Evolutionary conservation across 495 filamentous ascomycete species (phyloP), one percentile per base, ranked within the genome.

Genomic region (Neurospora sp.): DNA sequence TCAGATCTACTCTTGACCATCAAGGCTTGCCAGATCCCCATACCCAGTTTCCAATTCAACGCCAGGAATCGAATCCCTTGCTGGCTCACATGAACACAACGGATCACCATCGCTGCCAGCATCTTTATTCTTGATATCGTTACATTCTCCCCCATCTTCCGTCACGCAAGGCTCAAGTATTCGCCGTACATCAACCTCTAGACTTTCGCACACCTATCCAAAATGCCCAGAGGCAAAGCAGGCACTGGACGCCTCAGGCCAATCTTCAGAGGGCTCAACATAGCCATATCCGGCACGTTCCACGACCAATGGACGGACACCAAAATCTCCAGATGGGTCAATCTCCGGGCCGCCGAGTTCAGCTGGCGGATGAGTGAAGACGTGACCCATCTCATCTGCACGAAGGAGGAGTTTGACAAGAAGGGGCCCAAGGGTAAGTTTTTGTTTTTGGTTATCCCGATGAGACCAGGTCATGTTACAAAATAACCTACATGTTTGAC

Each of bases 341-440:
- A 41, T 1, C 73, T 76, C 48, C 77, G 79, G 35, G 76, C 70
- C 14, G 83, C 77, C 39, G 68, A 2, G 20, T 81, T 80, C 74
- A 44, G 45, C 8, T 8, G 65, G 27, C 68, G 40, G 31, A 72
- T 79, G 20, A 61, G 6, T 16, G 75, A 76, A 44, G 74, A 70
- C 1, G 80, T 82, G 6, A 85, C 83, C 0, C 83, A 85, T 65
- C 73, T 84, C 0, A 70, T 85, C 8, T 82, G 81, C 68, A 77
- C 80, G 0, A 14, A 41, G n/a, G 72, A 75, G 40, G 78, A 80
- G 59, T 81, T 80, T 44, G 71, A 81, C 70, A 73, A 74, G 42
- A 72, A 40, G 27, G 42, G 65, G 1, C 37, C 69, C 0, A 74
- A 48, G 12, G 73, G 74, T 77, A 12, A 41, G 71, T 70, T 14